Percentiles rank a stretch among this genome's conserved stretches.
Evolutionary conservation across 192 early-diverging fungal genomes (phyloP).

Genomic region (Coemansia sp.): DNA sequence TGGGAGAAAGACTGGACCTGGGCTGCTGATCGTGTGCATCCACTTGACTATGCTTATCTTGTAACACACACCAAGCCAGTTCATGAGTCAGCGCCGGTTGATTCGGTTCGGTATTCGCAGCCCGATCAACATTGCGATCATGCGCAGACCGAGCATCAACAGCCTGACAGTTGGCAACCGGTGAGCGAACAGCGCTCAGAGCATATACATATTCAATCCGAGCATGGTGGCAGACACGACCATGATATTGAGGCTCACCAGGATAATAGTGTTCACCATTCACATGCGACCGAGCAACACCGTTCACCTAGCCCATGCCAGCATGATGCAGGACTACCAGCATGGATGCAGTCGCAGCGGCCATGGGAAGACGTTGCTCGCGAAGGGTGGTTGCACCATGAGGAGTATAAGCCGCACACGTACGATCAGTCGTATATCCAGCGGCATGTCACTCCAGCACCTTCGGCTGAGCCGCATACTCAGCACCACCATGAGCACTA

Average conservation of each 20-base stretch:
- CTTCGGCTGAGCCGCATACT: background rate
- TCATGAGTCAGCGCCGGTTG: background rate
- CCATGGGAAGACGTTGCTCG: conserved; percentile 61
- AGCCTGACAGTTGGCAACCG: background rate
- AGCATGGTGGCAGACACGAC: background rate
- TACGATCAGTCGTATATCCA: conserved; percentile 58
- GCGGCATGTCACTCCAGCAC: conserved; percentile 37
- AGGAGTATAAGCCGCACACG: conserved; percentile 43
- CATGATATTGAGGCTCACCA: background rate
- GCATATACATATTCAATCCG: background rate
- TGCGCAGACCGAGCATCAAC: background rate
- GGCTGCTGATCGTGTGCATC: conserved; percentile 52
- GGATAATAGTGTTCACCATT: background rate
- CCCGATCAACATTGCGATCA: background rate
- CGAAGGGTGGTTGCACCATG: conserved; percentile 55
- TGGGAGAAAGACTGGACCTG: conserved; percentile 58
- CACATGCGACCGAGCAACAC: background rate
- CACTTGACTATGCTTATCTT: conserved; percentile 49
- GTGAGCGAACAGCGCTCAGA: background rate
- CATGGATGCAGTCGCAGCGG: conserved; percentile 54
- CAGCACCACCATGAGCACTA: background rate
- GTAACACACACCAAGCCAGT: conserved; percentile 11
- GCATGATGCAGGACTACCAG: background rate
- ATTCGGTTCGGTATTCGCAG: background rate
- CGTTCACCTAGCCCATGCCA: background rate